phyloP scores from a whole-genome alignment of 2,329 filamentous ascomycete genomes.

The Ilyonectria destructans region DNA sequence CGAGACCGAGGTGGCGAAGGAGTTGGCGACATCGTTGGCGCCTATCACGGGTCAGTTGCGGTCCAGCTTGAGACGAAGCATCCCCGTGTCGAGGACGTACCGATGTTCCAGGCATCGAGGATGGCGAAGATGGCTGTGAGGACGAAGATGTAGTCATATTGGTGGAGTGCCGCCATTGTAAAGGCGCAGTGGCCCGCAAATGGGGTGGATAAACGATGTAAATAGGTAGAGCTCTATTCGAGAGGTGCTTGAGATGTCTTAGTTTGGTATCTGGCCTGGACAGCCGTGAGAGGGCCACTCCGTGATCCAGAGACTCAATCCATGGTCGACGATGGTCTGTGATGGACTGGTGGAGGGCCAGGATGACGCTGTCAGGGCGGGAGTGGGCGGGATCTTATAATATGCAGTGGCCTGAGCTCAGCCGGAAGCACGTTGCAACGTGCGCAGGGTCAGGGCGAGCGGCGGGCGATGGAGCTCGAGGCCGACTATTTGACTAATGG shows the following conservation, averaged over 20 bases:
- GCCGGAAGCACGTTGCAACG: slow-evolving; percentile 4
- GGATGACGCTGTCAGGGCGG: slow-evolving; percentile 26
- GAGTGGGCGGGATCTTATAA: slow-evolving; percentile 27
- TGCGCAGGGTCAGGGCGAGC: slow-evolving; percentile 7
- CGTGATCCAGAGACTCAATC: slow-evolving; percentile 37
- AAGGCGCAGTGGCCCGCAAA: slow-evolving; percentile 6
- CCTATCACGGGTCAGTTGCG: slow-evolving; percentile 50
- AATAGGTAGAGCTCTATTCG: slow-evolving; percentile 14
- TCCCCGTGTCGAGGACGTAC: slow-evolving; percentile 48
- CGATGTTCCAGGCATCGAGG: slow-evolving; percentile 74
- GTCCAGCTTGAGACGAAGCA: not conserved
- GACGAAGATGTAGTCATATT: slow-evolving; percentile 72
- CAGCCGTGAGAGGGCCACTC: slow-evolving; percentile 32
- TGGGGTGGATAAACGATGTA: not conserved
- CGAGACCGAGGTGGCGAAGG: slow-evolving; percentile 64
- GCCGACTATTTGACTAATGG: slow-evolving; percentile 5
- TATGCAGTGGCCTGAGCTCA: slow-evolving; percentile 29
- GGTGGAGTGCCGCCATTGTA: slow-evolving; percentile 57
- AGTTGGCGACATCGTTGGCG: slow-evolving; percentile 67
- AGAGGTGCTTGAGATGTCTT: not conserved
- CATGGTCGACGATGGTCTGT: slow-evolving; percentile 33
- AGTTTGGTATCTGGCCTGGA: slow-evolving; percentile 7
- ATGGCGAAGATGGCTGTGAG: slow-evolving; percentile 71
- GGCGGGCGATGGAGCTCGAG: slow-evolving; percentile 9
- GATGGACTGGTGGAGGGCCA: slow-evolving; percentile 22